Conservation (phyloP, 352 stramenopile genomes). For the Globisporangium irregulare region DNA sequence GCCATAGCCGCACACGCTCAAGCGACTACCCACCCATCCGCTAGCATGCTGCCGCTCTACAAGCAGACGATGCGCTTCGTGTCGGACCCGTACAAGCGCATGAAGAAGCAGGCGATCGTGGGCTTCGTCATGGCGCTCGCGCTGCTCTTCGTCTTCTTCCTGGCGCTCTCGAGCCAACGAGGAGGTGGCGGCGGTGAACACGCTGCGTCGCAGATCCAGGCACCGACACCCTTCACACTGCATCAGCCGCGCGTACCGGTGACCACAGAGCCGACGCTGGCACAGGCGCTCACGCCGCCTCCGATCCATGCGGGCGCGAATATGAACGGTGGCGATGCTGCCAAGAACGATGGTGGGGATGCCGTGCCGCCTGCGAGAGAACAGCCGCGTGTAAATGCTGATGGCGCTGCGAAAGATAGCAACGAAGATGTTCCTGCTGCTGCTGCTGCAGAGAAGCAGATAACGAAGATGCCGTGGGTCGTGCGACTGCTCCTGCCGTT, state of each 20-base stretch:
- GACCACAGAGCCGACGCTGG: background rate
- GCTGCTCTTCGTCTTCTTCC: constrained; percentile 56
- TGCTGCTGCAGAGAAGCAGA: constrained; percentile 7
- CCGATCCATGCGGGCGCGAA: background rate
- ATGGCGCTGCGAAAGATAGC: constrained; percentile 9
- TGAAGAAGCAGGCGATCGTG: constrained; percentile 51
- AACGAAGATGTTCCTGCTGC: constrained; percentile 14
- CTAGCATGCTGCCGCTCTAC: constrained; percentile 53
- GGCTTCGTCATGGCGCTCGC: constrained; percentile 34
- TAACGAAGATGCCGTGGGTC: constrained; percentile 36
- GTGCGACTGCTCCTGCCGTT: constrained; percentile 68
- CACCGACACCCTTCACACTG: background rate
- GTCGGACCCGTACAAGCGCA: constrained; percentile 50
- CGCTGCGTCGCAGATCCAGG: background rate
- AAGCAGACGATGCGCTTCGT: constrained; percentile 63
- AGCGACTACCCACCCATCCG: background rate
- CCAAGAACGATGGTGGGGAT: background rate
- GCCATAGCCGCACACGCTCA: background rate
- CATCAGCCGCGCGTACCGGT: background rate
- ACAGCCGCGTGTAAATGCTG: background rate
- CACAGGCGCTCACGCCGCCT: constrained; percentile 3
- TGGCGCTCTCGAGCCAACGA: constrained; percentile 32
- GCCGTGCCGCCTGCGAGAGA: background rate
- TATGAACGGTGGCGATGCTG: background rate
- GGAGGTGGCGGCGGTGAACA: background rate